Base-by-base conservation (phyloP, 768 basidiomycete species). In the Trametes cingulata region DNA sequence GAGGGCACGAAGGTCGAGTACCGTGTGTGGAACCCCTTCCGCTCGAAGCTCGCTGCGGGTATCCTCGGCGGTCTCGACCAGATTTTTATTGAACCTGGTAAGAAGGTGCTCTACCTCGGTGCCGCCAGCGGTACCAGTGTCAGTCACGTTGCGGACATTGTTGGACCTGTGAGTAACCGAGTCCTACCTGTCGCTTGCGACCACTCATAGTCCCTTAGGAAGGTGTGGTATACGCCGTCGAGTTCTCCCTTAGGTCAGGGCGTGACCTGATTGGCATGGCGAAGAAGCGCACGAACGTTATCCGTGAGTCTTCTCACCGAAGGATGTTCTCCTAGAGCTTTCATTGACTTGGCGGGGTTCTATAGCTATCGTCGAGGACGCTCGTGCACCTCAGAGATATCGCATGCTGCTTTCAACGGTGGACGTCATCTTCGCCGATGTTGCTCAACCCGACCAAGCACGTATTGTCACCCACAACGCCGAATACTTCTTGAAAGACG, bases 221-320 rank as follows among this genome's bases (percentile, higher is more conserved):
- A 65, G 97, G 97, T 55, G 84, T 91, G 60, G 97, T 98, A 9
- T 98, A 99, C 73, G 97, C 97, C 19, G 97, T 99, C 33, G 97
- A 99, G 75, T 98, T 99, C 78, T 98, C 97, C 2, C 82, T 88
- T 67, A 86, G 97, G 69, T 96, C 95, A 55, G 97, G 97, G 36
- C 92, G 97, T 76, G 97, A 99, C 77, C 78, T 98, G 62, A 97
- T 99, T 67, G 91, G 91, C 77, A 99, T 98, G 97, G 96, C 97
- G 35, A 98, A 98, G 79, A 98, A 97, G 78, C 84, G 97, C 60
- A 98, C 97, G 65, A 99, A 98, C 75, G 94, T 98, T 65, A 96
- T 98, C 70, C 97, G 94, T 96, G 77, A 59, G 91, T 82, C 46
- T 36, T 49, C 25, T 50, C 2, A 40, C 27, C 42, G 6, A n/a